Base-by-base conservation (phyloP, 345 rosid genomes). In the Reutealis trisperma region DNA sequence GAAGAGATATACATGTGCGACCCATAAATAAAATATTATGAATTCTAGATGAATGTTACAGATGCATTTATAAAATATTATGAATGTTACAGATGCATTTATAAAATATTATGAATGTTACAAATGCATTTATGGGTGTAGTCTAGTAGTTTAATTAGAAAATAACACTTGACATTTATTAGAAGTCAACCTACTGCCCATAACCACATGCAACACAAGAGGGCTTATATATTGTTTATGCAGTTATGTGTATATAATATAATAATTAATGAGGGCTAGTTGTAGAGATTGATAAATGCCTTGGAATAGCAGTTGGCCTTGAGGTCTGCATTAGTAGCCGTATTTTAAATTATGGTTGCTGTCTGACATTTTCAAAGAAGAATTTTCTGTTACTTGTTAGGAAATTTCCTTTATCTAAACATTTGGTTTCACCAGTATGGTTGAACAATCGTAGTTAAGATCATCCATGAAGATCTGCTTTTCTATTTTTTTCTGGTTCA, bases 391-490 rank as follows among this genome's bases (percentile, higher is more conserved):
- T 30, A 54, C 2, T 19, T 30, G 15, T 13, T 47, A 3, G 73
- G 16, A 27, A 54, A 19, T 54, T 70, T 52, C 27, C 22, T 52
- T 70, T 54, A 70, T 54, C 3, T 18, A 18, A 22, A 4, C 54
- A 21, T 55, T 55, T 16, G 63, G 30, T 27, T 32, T 54, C 18
- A 70, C 60, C 11, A 47, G 47, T 21, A 32, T 55, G 47, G 19
- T 70, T 49, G 27, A 52, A 70, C 24, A 16, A 27, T 32, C 54
- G 63, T 54, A 54, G 32, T 44, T 47, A 44, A 61, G 67, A 73
- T 42, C 67, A 73, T 73, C 67, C 47, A 73, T 73, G 76, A 61
- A 42, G 76, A 42, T 73, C 67, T 73, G n/a, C 67, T 15, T 3
- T 45, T 42, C 75, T n/a, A 13, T 73, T 45, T 45, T 60, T 13